Base-by-base conservation (phyloP, 208 protist species). In the Wallacemonas sp. region DNA sequence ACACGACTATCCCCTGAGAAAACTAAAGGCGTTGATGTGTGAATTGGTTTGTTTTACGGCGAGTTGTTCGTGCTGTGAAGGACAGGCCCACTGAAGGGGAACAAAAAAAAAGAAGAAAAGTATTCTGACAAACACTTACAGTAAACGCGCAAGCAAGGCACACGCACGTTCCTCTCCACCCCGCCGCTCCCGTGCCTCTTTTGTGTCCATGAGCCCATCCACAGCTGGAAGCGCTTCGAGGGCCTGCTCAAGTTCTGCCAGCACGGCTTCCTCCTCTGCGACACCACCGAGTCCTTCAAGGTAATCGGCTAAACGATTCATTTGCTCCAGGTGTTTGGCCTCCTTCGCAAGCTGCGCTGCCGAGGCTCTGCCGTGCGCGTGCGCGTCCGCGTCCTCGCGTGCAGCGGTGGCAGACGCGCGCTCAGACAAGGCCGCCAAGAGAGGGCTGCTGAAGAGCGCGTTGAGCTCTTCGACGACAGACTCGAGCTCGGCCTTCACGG, bases 231-330 rank as follows among this genome's bases (percentile, higher is more conserved):
- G 14, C 26, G 7, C 48, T n/a, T 11, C 23, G 20, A 55, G 48
- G 14, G 25, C 18, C 26, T 18, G 48, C 48, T 55, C 14, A 4
- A 55, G 25, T 22, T 26, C 48, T 22, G 48, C 48, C 5, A 55
- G 3, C 11, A 55, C 48, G 2, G 48, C 18, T 8, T 7, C 23
- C 25, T 55, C 48, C 11, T 5, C 7, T 3, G 48, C 48, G 11
- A 31, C 48, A 31, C 29, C 48, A 32, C 25, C 48, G 2, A 55
- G 25, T 7, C 48, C 48, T 31, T 55, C 48, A 18, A 55, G 48
- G 18, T 55, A 55, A 31, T 55, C 48, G 26, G 48, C 48, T 18
- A 55, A 22, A 31, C 48, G 48, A 31, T 32, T 55, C 48, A 55
- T 32, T 3, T 18, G 48, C 8, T 26, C 23, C 25, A 33, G 48